Evolutionary conservation across 139 green algal genomes (phyloP), one percentile per base, ranked within the genome.

Genomic region (Raphidocelis subcapitata): DNA sequence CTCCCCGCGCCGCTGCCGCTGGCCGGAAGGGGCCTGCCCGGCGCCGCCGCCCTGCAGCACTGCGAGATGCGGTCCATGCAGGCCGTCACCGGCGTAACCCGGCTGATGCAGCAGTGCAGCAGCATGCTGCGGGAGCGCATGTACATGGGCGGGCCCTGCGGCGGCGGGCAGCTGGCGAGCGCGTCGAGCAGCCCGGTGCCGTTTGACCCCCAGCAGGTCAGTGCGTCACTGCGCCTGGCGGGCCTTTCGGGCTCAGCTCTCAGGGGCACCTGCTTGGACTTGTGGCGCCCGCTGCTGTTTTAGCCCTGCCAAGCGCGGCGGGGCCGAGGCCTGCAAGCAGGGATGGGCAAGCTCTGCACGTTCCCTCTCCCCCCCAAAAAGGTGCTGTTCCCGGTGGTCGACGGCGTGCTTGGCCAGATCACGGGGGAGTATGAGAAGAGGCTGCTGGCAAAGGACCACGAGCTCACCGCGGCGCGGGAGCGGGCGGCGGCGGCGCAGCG

Each of bases 381-480:
- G 32, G 86, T 83, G 1, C 81, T 94, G 71, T 86, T 84, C 5
- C 89, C 89, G 12, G 84, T 94, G 54, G 62, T 94, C 51, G 89
- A 94, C 73, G 79, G 54, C 3, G 88, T 94, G 21, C 73, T 94
- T 57, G 80, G 83, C n/a, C 87, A 80, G 55, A 62, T 95, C 60
- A 95, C 90, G n/a, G 75, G 91, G 69, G 92, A 97, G 81, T 97
- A 97, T 54, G 92, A 97, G 79, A 86, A 89, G 62, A 79, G 88
- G 14, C 81, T 97, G 69, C 76, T 94, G 52, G 61, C 62, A 3
- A 97, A 94, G 75, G 91, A 96, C 61, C 82, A 90, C 14, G 87
- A 95, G 65, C 59, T 93, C 41, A 89, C 87, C 23, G 65, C 51
- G 31, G 37, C 64, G 15, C 67, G 82, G 52, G 77, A 85, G 56